Base-by-base conservation (phyloP, 2,329 filamentous ascomycete genomes). In the Hypoxylon sp. region DNA sequence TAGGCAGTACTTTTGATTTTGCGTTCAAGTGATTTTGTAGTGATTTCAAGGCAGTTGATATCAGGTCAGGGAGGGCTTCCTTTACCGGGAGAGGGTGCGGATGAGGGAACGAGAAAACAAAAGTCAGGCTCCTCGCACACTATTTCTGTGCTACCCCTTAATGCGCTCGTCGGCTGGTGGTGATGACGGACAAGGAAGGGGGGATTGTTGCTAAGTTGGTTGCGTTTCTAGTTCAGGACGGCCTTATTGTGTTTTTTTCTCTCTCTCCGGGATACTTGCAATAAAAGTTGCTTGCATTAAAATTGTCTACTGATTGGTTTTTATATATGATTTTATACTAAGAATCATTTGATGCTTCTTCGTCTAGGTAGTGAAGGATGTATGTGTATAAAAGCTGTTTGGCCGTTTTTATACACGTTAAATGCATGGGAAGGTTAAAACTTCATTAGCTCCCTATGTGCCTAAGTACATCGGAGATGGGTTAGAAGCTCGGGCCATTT, bases 241-340 rank as follows among this genome's bases (percentile, higher is more conserved):
- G 52, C n/a, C n/a, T 62, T 53, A 42, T 35, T 50, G 51, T 48
- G 55, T 59, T 56, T 48, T 54, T 55, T 37, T 41, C 44, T n/a
- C n/a, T n/a, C n/a, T n/a, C n/a, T n/a, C n/a, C n/a, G 47, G 37
- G 41, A 35, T 34, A 56, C 60, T 65, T 59, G 58, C 62, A 64
- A 63, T 65, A 61, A 55, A 57, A 64, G 55, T 60, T 41, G 42
- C 46, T 56, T 61, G 55, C 36, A 54, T 55, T 19, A n/a, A n/a
- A n/a, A n/a, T n/a, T n/a, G n/a, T n/a, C n/a, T n/a, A n/a, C n/a
- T n/a, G n/a, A n/a, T n/a, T n/a, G n/a, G n/a, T n/a, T n/a, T n/a
- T n/a, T n/a, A n/a, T n/a, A n/a, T n/a, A n/a, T n/a, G n/a, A n/a
- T n/a, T n/a, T n/a, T n/a, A n/a, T n/a, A n/a, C n/a, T n/a, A n/a